Conservation (phyloP, 306 rosid species). For the Fragaria vesca region DNA sequence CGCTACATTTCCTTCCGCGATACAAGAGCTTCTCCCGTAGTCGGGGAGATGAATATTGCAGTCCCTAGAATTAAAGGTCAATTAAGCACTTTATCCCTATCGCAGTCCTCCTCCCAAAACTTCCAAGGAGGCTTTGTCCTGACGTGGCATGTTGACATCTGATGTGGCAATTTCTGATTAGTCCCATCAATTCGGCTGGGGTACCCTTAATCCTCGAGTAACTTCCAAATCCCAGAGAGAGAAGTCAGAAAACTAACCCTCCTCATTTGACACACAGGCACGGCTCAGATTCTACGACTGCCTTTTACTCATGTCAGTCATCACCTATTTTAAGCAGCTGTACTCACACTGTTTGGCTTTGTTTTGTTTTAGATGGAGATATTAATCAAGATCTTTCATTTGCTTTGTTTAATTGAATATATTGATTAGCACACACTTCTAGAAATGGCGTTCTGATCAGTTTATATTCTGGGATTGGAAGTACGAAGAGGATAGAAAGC, state of each 20-base stretch:
- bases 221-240: not conserved
- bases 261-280: not conserved
- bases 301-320: constrained; percentile 5
- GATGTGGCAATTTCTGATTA: constrained; percentile 12
- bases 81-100: not conserved
- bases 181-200: not conserved
- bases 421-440: constrained; percentile 16
- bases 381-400: not conserved
- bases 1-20: too few relatives aligned
- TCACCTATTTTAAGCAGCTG: not conserved
- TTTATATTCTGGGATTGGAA: not conserved
- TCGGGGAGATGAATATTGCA: not conserved
- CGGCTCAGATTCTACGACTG: constrained; percentile 27
- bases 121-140: not conserved
- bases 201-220: not conserved
- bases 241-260: not conserved
- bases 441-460: constrained; percentile 18
- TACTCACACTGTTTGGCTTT: not conserved
- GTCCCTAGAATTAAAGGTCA: not conserved
- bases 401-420: not conserved
- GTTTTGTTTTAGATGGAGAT: not conserved
- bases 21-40: not conserved
- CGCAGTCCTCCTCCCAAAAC: not conserved
- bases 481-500: constrained; percentile 14
- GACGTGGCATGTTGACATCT: constrained; percentile 32